Conservation (phyloP, 805 yeast species). For the Ogataea glucozyma region DNA sequence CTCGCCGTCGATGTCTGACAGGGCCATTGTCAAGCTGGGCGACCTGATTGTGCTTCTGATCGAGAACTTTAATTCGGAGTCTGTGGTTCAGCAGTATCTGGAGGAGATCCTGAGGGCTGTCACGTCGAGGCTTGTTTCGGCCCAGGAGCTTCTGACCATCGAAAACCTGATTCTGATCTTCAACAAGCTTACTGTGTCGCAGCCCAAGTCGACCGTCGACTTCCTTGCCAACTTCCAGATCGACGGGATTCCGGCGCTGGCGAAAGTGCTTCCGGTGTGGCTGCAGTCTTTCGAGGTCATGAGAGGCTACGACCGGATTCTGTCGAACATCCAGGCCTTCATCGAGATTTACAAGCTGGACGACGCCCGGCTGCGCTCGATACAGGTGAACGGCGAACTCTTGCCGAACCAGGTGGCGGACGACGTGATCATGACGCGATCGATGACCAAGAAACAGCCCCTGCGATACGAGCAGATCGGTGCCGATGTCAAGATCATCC, state of each 20-base stretch:
- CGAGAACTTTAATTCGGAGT: conserved; percentile 35
- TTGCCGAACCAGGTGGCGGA: conserved; percentile 52
- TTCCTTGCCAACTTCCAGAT: conserved; percentile 49
- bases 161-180: conserved; percentile 78
- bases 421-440: conserved; percentile 78
- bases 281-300: conserved; percentile 76
- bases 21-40: conserved; percentile 81
- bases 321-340: conserved; percentile 68
- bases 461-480: conserved; percentile 63
- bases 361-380: conserved; percentile 49
- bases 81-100: conserved; percentile 43
- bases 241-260: conserved; percentile 45
- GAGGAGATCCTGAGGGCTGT: conserved; percentile 72
- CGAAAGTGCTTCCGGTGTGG: conserved; percentile 74
- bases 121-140: conserved; percentile 60
- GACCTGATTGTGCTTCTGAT: conserved; percentile 38
- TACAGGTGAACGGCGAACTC: conserved; percentile 77
- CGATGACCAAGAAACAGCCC: conserved; percentile 71
- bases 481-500: conserved; percentile 70
- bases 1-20: conserved; percentile 70
- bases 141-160: conserved; percentile 69
- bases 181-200: conserved; percentile 63
- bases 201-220: conserved; percentile 63
- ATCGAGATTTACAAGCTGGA: conserved; percentile 62
- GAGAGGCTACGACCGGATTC: conserved; percentile 74